Evolutionary conservation across 2,329 filamentous ascomycete genomes (phyloP).

Genomic region (Aspergillus ustus): DNA sequence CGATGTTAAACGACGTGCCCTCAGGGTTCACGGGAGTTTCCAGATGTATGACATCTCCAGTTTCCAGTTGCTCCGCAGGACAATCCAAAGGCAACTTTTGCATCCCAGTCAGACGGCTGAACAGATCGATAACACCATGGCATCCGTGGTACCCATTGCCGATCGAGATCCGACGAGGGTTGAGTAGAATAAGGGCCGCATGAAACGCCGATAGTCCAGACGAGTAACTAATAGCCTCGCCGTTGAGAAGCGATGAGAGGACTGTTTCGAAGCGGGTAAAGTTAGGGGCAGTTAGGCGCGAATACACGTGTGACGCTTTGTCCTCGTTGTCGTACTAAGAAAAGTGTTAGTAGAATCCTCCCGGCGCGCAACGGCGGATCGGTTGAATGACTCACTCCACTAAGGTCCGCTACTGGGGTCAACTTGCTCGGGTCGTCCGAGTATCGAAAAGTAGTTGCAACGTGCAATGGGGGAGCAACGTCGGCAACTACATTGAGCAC

Average conservation of each 20-base stretch:
- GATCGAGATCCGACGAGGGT: slow-evolving; percentile 82
- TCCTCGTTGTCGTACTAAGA: slow-evolving; percentile 28
- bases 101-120: slow-evolving; percentile 76
- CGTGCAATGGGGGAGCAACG: slow-evolving; percentile 86
- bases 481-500: slow-evolving; percentile 73
- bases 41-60: slow-evolving; percentile 84
- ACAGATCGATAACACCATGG: slow-evolving; percentile 78
- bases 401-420: slow-evolving; percentile 50
- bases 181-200: slow-evolving; percentile 79
- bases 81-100: slow-evolving; percentile 73
- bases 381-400: slow-evolving; percentile 55
- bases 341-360: not conserved
- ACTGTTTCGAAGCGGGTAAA: slow-evolving; percentile 83
- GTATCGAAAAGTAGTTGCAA: slow-evolving; percentile 91
- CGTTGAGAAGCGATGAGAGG: slow-evolving; percentile 71
- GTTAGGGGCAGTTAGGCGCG: slow-evolving; percentile 77
- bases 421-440: slow-evolving; percentile 70
- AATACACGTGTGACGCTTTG: slow-evolving; percentile 72
- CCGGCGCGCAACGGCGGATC: not conserved
- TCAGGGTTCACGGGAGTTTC: slow-evolving; percentile 94
- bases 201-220: slow-evolving; percentile 90
- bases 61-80: slow-evolving; percentile 66
- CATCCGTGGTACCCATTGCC: slow-evolving; percentile 90
- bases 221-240: slow-evolving; percentile 73
- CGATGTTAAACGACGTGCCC: slow-evolving; percentile 77